Evolutionary conservation across 2,329 filamentous ascomycete species (phyloP), one percentile per base, ranked within the genome.

Genomic region (Cytospora chrysosperma): DNA sequence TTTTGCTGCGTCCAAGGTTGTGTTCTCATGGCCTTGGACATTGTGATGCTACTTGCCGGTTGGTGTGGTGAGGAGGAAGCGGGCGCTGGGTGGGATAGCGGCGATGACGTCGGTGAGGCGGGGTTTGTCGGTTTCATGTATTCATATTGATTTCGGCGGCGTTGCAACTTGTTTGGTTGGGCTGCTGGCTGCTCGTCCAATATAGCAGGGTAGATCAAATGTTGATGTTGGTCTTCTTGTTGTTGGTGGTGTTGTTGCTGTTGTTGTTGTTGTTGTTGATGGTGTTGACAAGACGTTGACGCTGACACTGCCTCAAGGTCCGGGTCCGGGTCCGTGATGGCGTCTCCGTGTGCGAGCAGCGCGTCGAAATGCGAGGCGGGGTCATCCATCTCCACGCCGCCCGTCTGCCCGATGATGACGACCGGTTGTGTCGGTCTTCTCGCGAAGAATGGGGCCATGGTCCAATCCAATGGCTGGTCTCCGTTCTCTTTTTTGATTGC

Each of bases 251-350:
- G 56, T 53, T 43, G 49, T n/a, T 61, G 51, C 17, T 40, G n/a
- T n/a, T 40, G 37, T 15, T 34, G 32, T n/a, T 61, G 51, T 15
- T 40, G n/a, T n/a, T 40, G 37, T 15, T 34, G 32, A 10, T 34
- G 32, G 32, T 34, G 32, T 3, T 34, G 32, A 10, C 13, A 30
- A 30, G 32, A 34, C 32, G 50, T 34, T 53, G 32, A 50, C 19
- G 43, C 5, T 47, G 43, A 66, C 56, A 54, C 64, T 53, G 61
- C 61, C 27, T 63, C n/a, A n/a, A n/a, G n/a, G n/a, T n/a, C 61
- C 54, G 55, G 12, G 53, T 63, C 59, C 55, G 43, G 13, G 53
- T 63, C 60, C 55, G 43, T 32, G 32, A 49, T 61, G n/a, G 62
- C 50, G 24, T 19, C n/a, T 6, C 10, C 17, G n/a, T 60, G 56